phyloP scores from a whole-genome alignment of 768 basidiomycete species.

The Boletus eberwhitei region DNA sequence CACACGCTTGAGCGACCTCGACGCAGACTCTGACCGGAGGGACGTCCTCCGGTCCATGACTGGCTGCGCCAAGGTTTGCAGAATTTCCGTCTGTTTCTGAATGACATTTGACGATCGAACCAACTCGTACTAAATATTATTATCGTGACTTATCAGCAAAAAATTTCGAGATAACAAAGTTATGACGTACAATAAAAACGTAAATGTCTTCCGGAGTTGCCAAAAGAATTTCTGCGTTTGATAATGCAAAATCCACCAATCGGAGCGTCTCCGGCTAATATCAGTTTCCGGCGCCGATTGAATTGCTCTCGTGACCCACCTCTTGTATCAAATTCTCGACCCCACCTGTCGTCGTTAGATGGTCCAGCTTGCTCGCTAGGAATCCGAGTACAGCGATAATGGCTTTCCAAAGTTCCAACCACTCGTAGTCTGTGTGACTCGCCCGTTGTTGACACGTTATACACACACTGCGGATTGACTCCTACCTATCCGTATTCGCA shows the following conservation, averaged over 20 bases:
- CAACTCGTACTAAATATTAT: conserved; percentile 74
- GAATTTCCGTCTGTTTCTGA: conserved; percentile 43
- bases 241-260: conserved; percentile 51
- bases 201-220: conserved; percentile 54
- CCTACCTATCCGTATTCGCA: conserved; percentile 53
- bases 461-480: not conserved
- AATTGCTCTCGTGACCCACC: conserved; percentile 34
- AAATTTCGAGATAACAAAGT: not conserved
- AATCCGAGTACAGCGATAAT: conserved; percentile 55
- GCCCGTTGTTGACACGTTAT: not conserved
- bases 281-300: conserved; percentile 1
- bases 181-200: conserved; percentile 54
- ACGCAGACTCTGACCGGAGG: conserved; percentile 32
- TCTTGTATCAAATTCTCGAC: conserved; percentile 52
- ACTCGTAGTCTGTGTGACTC: conserved; percentile 55
- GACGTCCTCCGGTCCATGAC: conserved; percentile 26
- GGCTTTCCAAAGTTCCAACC: conserved; percentile 63
- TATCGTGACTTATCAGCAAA: no score
- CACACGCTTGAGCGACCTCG: conserved; percentile 42
- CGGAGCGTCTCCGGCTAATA: conserved; percentile 41
- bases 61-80: conserved; percentile 38
- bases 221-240: conserved; percentile 51
- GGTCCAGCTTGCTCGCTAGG: conserved; percentile 51
- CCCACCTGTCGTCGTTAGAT: conserved; percentile 48
- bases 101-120: conserved; percentile 52